Evolutionary conservation across 2,329 filamentous ascomycete genomes (phyloP).

Genomic region (Aspergillus sp.): DNA sequence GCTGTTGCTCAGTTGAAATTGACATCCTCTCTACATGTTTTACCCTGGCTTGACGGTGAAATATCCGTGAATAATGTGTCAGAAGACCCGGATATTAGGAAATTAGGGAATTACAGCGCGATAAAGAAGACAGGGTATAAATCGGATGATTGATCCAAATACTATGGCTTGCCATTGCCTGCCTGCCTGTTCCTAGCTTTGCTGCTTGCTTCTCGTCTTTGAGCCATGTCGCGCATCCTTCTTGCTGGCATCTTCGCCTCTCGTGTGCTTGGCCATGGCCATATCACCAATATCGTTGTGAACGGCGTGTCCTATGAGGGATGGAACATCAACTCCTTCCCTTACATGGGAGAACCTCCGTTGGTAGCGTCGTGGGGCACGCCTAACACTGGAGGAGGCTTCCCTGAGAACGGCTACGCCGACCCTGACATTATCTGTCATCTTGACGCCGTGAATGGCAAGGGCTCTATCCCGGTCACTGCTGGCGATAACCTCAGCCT

Average conservation of each 20-base stretch:
- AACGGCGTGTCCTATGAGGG: slow-evolving; percentile 26
- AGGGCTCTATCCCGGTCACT: slow-evolving; percentile 56
- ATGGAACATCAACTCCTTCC: slow-evolving; percentile 36
- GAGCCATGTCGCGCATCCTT: slow-evolving; percentile 12
- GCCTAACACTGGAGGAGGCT: slow-evolving; percentile 56
- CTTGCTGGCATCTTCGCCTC: slow-evolving; percentile 6
- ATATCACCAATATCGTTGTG: slow-evolving; percentile 26
- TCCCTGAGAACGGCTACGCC: slow-evolving; percentile 46
- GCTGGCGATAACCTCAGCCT: slow-evolving; percentile 62
- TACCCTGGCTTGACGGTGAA: background rate
- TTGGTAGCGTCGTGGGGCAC: slow-evolving; percentile 58
- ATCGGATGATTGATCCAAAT: background rate
- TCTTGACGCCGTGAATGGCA: slow-evolving; percentile 55
- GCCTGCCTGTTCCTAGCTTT: background rate
- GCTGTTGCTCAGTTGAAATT: background rate
- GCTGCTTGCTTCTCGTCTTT: background rate
- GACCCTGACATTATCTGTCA: slow-evolving; percentile 63
- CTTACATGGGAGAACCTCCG: slow-evolving; percentile 39
- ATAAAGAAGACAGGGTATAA: background rate
- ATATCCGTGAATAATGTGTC: slow-evolving; percentile 11
- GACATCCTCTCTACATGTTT: background rate
- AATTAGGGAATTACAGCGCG: slow-evolving; percentile 3
- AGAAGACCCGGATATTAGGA: slow-evolving; percentile 2
- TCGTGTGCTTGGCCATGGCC: slow-evolving; percentile 16
- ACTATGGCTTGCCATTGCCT: background rate